A percentile compares a stretch with the other conserved stretches of the same genome.
phyloP scores from a whole-genome alignment of 495 filamentous ascomycete genomes.

The Cenococcum geophilum region DNA sequence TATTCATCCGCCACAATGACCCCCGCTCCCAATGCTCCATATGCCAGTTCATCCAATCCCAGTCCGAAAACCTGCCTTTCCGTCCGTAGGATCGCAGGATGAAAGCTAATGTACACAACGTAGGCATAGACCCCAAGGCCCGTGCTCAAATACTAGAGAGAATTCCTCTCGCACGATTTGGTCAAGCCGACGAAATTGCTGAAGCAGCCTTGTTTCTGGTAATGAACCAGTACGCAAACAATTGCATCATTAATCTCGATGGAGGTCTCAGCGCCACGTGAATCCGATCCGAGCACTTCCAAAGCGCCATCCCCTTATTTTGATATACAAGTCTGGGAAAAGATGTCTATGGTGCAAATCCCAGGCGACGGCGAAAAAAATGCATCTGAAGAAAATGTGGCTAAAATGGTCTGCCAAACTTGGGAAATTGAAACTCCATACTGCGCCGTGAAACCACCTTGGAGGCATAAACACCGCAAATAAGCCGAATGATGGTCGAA shows the following conservation, averaged over 20 bases:
- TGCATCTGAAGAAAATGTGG: no score
- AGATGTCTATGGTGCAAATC: neutral
- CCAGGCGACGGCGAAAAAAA: neutral
- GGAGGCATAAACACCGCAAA: no score
- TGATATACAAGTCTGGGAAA: conserved; percentile 8
- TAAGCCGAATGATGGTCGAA: no score
- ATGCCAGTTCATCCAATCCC: neutral
- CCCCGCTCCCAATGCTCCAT: neutral
- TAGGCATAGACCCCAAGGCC: conserved; percentile 7
- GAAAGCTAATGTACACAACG: conserved; percentile 5
- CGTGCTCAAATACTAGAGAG: conserved; percentile 20
- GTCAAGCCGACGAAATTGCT: conserved; percentile 64
- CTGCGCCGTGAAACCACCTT: no score
- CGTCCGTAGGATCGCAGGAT: neutral
- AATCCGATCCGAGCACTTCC: neutral
- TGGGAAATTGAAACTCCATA: no score
- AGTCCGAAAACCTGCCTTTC: neutral
- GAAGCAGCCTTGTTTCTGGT: conserved; percentile 73
- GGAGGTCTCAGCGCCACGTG: conserved; percentile 63
- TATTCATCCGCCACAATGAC: neutral
- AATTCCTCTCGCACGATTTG: conserved; percentile 68
- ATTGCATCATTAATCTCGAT: conserved; percentile 80
- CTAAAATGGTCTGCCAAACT: no score
- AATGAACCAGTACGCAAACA: conserved; percentile 73
- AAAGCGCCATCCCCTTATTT: neutral